Conservation (phyloP, 202 grass and related monocot species). For the Zoysia matrella region DNA sequence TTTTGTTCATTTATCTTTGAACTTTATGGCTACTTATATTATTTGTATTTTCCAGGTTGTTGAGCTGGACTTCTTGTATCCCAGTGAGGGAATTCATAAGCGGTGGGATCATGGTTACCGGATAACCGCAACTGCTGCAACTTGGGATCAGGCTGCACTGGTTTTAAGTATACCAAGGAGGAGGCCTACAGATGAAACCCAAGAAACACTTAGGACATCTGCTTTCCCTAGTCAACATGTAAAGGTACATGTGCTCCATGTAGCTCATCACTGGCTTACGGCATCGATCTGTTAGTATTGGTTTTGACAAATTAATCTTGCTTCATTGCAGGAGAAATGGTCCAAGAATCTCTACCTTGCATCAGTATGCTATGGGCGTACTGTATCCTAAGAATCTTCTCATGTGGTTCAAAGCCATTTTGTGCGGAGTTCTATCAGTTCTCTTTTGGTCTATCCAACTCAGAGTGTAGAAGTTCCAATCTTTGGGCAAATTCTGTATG, state of each 20-base stretch:
- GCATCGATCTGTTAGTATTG: constrained; percentile 15
- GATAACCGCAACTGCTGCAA: constrained; percentile 93
- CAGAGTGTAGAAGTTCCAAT: constrained; percentile 14
- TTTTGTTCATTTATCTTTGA: constrained; percentile 16
- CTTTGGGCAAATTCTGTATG: constrained; percentile 30
- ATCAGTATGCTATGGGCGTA: constrained; percentile 88
- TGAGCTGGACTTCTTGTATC: constrained; percentile 97
- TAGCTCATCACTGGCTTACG: neutral
- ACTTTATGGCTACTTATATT: constrained; percentile 17
- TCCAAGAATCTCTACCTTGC: constrained; percentile 84
- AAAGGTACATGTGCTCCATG: constrained; percentile 58
- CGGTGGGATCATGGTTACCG: constrained; percentile 92
- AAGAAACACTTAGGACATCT: constrained; percentile 94
- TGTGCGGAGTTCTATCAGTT: neutral
- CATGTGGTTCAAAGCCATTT: constrained; percentile 19
- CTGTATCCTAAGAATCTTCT: constrained; percentile 70
- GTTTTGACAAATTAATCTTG: constrained; percentile 42
- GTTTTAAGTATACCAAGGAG: constrained; percentile 92
- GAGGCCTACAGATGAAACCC: constrained; percentile 81
- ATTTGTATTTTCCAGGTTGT: constrained; percentile 68
- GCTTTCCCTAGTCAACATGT: constrained; percentile 95
- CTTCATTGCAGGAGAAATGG: constrained; percentile 84
- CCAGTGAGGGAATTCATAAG: constrained; percentile 97
- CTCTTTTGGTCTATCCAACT: constrained; percentile 31
- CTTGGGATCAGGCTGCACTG: constrained; percentile 86